Evolutionary conservation across 495 filamentous ascomycete species (phyloP).

Genomic region (Peziza echinospora): DNA sequence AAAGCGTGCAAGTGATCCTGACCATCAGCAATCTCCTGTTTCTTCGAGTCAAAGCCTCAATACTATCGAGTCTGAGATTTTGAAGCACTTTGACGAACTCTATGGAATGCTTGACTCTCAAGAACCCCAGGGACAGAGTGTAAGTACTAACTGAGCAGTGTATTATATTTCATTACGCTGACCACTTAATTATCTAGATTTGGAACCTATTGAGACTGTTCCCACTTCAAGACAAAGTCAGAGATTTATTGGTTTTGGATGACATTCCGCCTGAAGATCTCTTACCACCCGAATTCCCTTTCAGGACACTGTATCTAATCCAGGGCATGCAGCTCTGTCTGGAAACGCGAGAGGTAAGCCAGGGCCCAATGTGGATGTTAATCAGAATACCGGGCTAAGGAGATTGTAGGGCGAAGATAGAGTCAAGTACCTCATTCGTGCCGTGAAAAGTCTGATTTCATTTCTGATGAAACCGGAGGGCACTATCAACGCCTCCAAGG

Average conservation of each 20-base stretch:
- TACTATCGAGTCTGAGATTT: constrained; percentile 47
- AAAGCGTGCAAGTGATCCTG: constrained; percentile 35
- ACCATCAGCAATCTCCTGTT: constrained; percentile 32
- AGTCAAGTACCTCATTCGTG: constrained; percentile 13
- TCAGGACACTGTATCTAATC: constrained; percentile 51
- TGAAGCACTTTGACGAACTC: constrained; percentile 67
- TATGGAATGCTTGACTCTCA: constrained; percentile 62
- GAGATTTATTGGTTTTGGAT: constrained; percentile 33
- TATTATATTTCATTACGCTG: too few relatives aligned
- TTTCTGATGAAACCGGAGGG: constrained; percentile 4
- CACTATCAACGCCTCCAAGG: neutral
- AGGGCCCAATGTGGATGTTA: too few relatives aligned
- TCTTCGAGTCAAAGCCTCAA: constrained; percentile 22
- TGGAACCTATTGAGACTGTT: constrained; percentile 54
- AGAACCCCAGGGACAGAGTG: constrained; percentile 46
- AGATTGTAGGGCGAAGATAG: constrained; percentile 6
- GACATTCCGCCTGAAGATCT: constrained; percentile 30
- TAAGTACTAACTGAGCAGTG: too few relatives aligned
- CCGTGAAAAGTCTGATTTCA: constrained; percentile 16
- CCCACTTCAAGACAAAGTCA: constrained; percentile 41
- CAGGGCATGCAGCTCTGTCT: too few relatives aligned
- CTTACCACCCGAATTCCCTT: constrained; percentile 49
- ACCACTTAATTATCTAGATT: constrained; percentile 29
- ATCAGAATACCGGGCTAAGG: too few relatives aligned
- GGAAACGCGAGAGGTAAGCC: too few relatives aligned